Base-by-base conservation (phyloP, 208 protist genomes). In the Leishmania turanica region DNA sequence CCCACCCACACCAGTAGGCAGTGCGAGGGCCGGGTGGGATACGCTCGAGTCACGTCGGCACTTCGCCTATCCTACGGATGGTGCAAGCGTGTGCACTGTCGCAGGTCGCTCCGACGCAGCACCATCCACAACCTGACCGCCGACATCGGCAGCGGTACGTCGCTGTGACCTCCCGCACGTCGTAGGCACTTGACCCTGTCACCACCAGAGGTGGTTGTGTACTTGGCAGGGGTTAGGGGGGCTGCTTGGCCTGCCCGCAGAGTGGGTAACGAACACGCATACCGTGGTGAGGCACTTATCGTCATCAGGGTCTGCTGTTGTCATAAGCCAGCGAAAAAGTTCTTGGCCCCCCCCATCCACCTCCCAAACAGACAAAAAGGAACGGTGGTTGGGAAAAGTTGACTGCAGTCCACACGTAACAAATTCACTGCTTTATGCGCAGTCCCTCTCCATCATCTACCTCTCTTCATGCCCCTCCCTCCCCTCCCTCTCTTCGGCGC, bases 401-500 rank as follows among this genome's bases (percentile, higher is more conserved):
- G 42, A 31, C 21, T 72, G 68, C 19, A 51, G 27, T 53, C 9
- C 7, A 51, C 68, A 34, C 31, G n/a, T 42, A 51, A 51, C 40
- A 13, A 47, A 11, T 15, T n/a, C 49, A 54, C 49, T 15, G n/a
- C 13, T 54, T 11, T 75, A 24, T 45, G 42, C 45, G 27, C 51
- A n/a, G 31, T 60, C 27, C 3, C 49, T 24, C 45, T 74, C 21
- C 68, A 31, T 47, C 47, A 21, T 42, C 34, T 37, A 54, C 5
- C 31, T 60, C n/a, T 31, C 9, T 51, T 47, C 24, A 15, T 31
- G 0, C 27, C 34, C 24, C 62, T 84, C 62, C 58, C 19, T 65
- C 54, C 34, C 24, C 62, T 84, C 62, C 58, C 19, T 65, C 54
- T 31, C 47, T 79, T 72, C 45, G 47, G 37, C 42, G 1, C 68